These are phyloP conservation scores for Chenopodium berlandieri DNA, from an alignment of 148 eudicot species.

Conservation along the genomic window DNA sequence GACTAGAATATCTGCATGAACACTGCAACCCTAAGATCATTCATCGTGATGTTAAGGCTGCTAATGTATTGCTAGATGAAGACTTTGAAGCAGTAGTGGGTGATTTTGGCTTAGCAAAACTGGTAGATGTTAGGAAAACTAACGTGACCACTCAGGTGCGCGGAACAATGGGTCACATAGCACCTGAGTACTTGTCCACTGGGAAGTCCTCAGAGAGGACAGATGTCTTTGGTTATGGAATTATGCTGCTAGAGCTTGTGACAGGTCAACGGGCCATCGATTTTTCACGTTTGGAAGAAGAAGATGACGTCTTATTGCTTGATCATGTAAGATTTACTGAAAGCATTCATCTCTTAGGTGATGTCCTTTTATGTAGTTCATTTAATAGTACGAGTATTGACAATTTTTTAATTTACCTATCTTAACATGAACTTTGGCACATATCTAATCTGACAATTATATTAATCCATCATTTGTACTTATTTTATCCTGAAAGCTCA, in stretches of 20 bases:
- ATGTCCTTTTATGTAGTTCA: neutral
- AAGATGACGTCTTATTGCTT: conserved; percentile 53
- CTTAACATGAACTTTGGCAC: neutral
- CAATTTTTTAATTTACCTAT: too few species aligned
- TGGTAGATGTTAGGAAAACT: conserved; percentile 61
- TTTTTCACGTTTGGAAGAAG: conserved; percentile 56
- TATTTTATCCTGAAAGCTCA: neutral
- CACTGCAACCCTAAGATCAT: conserved; percentile 62
- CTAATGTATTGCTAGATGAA: conserved; percentile 52
- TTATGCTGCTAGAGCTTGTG: conserved; percentile 55
- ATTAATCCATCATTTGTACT: neutral
- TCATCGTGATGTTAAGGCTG: conserved; percentile 60
- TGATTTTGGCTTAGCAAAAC: conserved; percentile 61
- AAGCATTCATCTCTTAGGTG: neutral
- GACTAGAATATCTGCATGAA: conserved; percentile 63
- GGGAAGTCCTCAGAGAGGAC: conserved; percentile 58
- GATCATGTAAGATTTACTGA: conserved; percentile 43
- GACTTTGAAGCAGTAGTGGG: conserved; percentile 54
- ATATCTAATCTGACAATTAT: neutral
- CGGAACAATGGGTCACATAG: conserved; percentile 63
- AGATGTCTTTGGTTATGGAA: conserved; percentile 56
- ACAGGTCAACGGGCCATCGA: conserved; percentile 60
- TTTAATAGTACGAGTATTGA: too few species aligned
- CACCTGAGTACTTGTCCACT: conserved; percentile 59
- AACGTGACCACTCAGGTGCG: conserved; percentile 59